These are phyloP conservation scores for Schizopora paradoxa DNA, from an alignment of 1,284 basidiomycete species.

Conservation along the genomic window DNA sequence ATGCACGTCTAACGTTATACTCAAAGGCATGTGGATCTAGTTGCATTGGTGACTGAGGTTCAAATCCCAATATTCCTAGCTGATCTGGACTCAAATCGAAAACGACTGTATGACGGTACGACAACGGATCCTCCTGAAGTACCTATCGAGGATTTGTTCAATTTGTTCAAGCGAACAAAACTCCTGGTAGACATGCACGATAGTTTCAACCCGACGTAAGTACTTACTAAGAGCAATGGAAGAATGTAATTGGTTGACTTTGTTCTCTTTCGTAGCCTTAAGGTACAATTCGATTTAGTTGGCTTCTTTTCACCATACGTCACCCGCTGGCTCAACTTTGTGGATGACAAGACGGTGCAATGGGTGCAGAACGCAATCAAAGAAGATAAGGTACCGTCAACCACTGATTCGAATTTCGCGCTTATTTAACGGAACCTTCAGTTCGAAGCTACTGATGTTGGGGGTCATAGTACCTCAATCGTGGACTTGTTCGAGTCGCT, in stretches of 20 bases:
- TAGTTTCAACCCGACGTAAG: slow-evolving; percentile 77
- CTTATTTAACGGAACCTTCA: slow-evolving; percentile 28
- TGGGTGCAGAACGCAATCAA: slow-evolving; percentile 95
- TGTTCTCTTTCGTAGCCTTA: slow-evolving; percentile 36
- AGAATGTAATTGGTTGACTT: background rate
- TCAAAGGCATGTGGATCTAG: slow-evolving; percentile 69
- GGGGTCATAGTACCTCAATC: slow-evolving; percentile 92
- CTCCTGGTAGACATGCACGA: slow-evolving; percentile 70
- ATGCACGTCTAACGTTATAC: background rate
- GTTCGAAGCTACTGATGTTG: slow-evolving; percentile 82
- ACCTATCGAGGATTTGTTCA: slow-evolving; percentile 85
- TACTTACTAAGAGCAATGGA: slow-evolving; percentile 15
- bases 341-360: slow-evolving; percentile 84
- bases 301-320: slow-evolving; percentile 88
- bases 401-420: slow-evolving; percentile 8
- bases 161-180: slow-evolving; percentile 75
- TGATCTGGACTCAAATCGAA: slow-evolving; percentile 71
- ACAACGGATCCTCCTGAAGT: slow-evolving; percentile 76
- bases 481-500: slow-evolving; percentile 95
- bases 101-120: slow-evolving; percentile 69
- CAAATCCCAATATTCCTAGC: slow-evolving; percentile 70
- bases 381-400: slow-evolving; percentile 69
- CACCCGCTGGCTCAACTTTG: slow-evolving; percentile 84
- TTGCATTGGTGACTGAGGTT: slow-evolving; percentile 71
- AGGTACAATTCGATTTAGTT: slow-evolving; percentile 61